Evolutionary conservation across 2,329 filamentous ascomycete species (phyloP).

Genomic region (Metarhizium guizhouense): DNA sequence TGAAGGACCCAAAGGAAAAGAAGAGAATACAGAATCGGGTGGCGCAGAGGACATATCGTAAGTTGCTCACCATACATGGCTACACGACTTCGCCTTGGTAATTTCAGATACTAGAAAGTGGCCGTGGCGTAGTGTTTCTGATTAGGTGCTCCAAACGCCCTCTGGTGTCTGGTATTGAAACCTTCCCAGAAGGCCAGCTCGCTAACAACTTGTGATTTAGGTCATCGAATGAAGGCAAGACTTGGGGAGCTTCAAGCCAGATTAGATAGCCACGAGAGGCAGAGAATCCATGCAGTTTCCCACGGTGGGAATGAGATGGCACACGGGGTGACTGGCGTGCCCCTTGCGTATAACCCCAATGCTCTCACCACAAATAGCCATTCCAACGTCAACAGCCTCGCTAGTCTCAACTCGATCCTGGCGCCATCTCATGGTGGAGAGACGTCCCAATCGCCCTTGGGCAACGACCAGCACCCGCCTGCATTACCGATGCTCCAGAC

Average conservation of each 20-base stretch:
- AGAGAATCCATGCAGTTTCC: constrained; percentile 5
- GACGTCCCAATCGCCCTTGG: constrained; percentile 6
- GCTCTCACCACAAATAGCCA: neutral
- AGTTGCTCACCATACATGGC: constrained; percentile 3
- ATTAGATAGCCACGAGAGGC: constrained; percentile 18
- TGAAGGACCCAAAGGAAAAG: constrained; percentile 8
- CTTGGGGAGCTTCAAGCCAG: constrained; percentile 21
- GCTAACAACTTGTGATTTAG: constrained; percentile 5
- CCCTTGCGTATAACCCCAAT: neutral
- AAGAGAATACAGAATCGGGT: constrained; percentile 11
- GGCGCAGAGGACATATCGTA: constrained; percentile 18
- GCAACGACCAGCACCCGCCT: constrained; percentile 2
- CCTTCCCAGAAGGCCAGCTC: neutral
- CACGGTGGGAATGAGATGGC: neutral
- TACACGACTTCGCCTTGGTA: too few species aligned
- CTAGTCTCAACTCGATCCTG: neutral
- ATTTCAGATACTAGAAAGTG: neutral
- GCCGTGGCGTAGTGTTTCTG: neutral
- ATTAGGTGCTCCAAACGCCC: neutral
- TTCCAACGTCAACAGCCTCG: neutral
- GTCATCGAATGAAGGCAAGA: constrained; percentile 22
- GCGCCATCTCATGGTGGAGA: constrained; percentile 1
- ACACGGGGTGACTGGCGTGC: neutral
- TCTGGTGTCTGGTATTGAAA: neutral
- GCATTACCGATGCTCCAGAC: constrained; percentile 8